phyloP scores from a whole-genome alignment of 2,329 filamentous ascomycete species.

The Alternaria infectoria region DNA sequence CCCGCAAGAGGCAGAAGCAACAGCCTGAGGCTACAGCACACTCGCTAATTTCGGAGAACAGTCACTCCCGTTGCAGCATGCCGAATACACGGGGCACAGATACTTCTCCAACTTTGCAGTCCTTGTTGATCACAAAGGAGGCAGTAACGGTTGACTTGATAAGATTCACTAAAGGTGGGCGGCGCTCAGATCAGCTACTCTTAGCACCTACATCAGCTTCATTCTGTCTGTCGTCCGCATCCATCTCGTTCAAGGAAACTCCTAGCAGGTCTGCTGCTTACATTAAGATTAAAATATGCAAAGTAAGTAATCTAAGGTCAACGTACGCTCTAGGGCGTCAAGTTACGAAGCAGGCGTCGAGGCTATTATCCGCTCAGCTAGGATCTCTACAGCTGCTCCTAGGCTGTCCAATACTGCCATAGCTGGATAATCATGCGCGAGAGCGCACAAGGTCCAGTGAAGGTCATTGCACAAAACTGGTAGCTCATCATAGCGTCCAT shows the following conservation, averaged over 20 bases:
- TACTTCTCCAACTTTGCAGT: neutral
- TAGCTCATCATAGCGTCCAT: neutral
- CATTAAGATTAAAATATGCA: neutral
- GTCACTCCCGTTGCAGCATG: neutral
- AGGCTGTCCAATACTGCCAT: neutral
- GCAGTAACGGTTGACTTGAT: neutral
- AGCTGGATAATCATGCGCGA: neutral
- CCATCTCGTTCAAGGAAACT: neutral
- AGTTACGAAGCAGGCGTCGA: neutral
- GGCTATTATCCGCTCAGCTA: neutral
- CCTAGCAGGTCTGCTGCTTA: neutral
- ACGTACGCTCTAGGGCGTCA: neutral
- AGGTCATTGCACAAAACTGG: neutral
- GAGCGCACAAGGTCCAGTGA: constrained; percentile 3
- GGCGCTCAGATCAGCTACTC: neutral
- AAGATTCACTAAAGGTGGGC: neutral
- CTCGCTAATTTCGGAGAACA: neutral
- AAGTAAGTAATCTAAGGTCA: neutral
- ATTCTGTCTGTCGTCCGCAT: neutral
- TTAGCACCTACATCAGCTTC: neutral
- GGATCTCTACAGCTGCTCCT: constrained; percentile 3
- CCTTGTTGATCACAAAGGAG: neutral
- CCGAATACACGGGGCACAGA: neutral
- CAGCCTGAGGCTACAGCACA: neutral
- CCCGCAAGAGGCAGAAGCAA: neutral